A percentile compares a stretch with the other conserved stretches of the same genome.
Conservation (phyloP, 2,329 filamentous ascomycete species). For the Zopfia rhizophila region DNA sequence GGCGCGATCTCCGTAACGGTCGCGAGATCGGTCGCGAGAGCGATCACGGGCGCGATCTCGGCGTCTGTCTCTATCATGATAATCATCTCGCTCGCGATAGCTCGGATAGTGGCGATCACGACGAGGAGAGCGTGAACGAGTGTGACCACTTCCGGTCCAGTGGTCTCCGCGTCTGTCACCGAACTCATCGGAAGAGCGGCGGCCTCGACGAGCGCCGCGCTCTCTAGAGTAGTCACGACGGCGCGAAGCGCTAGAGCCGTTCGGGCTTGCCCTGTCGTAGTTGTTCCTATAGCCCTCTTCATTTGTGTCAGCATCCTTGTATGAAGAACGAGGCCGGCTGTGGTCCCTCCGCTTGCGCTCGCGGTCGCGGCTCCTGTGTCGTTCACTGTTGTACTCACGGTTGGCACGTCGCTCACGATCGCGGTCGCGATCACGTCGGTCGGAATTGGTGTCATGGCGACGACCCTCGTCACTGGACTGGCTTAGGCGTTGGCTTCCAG, state of each 20-base stretch:
- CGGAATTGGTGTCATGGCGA: slow-evolving; percentile 32
- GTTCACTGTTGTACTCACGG: slow-evolving; percentile 44
- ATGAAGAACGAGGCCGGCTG: slow-evolving; percentile 41
- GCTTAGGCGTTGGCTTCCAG: slow-evolving; percentile 31
- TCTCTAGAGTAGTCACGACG: slow-evolving; percentile 43
- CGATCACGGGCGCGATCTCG: slow-evolving; percentile 66
- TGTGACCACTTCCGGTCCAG: slow-evolving; percentile 47
- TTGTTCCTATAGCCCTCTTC: slow-evolving; percentile 49
- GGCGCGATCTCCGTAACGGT: slow-evolving; percentile 58
- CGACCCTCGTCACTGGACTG: slow-evolving; percentile 65
- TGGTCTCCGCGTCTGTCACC: slow-evolving; percentile 50
- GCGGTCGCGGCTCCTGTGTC: slow-evolving; percentile 45
- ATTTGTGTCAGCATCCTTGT: slow-evolving; percentile 48
- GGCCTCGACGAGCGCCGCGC: slow-evolving; percentile 27
- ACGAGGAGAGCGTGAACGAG: slow-evolving; percentile 51
- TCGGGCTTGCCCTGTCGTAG: no score
- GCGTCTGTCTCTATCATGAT: slow-evolving; percentile 65
- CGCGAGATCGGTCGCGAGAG: slow-evolving; percentile 55
- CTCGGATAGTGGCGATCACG: slow-evolving; percentile 43
- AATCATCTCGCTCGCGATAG: slow-evolving; percentile 60
- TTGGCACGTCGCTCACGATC: slow-evolving; percentile 35
- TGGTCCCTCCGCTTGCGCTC: slow-evolving; percentile 42
- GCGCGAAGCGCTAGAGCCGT: no score
- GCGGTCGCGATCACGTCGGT: slow-evolving; percentile 30
- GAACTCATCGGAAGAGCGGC: slow-evolving; percentile 34